Percentiles rank a stretch among this genome's conserved stretches.
Conservation (phyloP, 2,329 filamentous ascomycete species). For the Penicillium decumbens region DNA sequence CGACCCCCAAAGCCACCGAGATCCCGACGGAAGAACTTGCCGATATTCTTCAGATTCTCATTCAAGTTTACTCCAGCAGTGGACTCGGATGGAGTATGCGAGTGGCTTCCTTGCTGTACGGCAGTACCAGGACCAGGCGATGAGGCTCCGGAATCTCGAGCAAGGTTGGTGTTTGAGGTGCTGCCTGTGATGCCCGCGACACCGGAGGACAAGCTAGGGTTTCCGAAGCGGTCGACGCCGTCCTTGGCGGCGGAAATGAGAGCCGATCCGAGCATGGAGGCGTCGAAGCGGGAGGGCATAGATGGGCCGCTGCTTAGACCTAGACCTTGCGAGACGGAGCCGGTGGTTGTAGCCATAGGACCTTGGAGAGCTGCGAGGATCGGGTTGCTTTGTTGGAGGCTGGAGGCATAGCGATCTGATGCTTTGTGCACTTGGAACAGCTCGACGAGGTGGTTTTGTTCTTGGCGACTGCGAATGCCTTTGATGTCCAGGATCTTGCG, state of each 20-base stretch:
- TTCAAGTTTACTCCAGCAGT: conserved; percentile 67
- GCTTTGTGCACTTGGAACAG: conserved; percentile 83
- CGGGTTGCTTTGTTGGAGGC: conserved; percentile 65
- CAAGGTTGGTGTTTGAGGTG: conserved; percentile 28
- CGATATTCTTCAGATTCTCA: conserved; percentile 91
- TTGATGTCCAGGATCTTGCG: conserved; percentile 94
- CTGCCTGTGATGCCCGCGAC: conserved; percentile 28
- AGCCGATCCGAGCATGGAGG: conserved; percentile 76
- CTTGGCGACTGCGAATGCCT: conserved; percentile 72
- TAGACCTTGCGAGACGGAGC: conserved; percentile 46
- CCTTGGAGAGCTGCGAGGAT: conserved; percentile 61
- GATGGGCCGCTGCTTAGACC: conserved; percentile 43
- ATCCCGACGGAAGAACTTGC: conserved; percentile 91
- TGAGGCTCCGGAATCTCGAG: conserved; percentile 23
- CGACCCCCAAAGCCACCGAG: conserved; percentile 69
- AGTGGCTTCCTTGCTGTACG: conserved; percentile 17
- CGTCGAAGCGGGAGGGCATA: conserved; percentile 65
- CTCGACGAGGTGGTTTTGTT: conserved; percentile 78
- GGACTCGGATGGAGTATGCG: conserved; percentile 22
- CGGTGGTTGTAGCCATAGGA: conserved; percentile 26
- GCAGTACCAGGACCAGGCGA: conserved; percentile 24
- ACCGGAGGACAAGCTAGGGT: conserved; percentile 44
- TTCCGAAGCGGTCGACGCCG: conserved; percentile 72
- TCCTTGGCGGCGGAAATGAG: conserved; percentile 83
- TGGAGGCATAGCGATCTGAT: conserved; percentile 57